Conservation (phyloP, 352 stramenopile species). For the Phytophthora pseudosyringae region DNA sequence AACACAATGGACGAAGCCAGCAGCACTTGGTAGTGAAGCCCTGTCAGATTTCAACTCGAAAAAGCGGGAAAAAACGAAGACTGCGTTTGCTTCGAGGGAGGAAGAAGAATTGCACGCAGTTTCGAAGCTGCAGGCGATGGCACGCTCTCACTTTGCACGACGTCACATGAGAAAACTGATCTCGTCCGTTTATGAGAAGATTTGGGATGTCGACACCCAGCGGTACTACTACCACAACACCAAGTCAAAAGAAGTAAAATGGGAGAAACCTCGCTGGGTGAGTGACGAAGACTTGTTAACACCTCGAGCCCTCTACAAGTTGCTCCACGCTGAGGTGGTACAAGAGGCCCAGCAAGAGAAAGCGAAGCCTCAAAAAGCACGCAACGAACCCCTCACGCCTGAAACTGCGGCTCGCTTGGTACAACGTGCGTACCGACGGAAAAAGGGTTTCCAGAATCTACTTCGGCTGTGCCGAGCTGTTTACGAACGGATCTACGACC, state of each 20-base stretch:
- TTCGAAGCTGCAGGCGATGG: slow-evolving; percentile 61
- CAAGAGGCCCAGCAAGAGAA: not conserved
- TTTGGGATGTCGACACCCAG: slow-evolving; percentile 57
- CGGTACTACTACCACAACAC: slow-evolving; percentile 88
- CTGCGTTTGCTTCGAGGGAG: slow-evolving; percentile 28
- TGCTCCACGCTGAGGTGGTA: slow-evolving; percentile 5
- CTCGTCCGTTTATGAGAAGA: slow-evolving; percentile 83
- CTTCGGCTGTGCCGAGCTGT: slow-evolving; percentile 52
- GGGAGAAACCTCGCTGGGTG: slow-evolving; percentile 71
- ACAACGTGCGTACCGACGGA: slow-evolving; percentile 58
- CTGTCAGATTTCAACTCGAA: slow-evolving; percentile 14
- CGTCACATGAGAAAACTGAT: slow-evolving; percentile 59
- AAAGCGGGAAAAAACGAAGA: slow-evolving; percentile 6
- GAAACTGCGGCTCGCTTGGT: slow-evolving; percentile 59
- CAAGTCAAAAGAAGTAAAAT: slow-evolving; percentile 68
- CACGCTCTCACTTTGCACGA: slow-evolving; percentile 55
- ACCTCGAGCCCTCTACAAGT: slow-evolving; percentile 45
- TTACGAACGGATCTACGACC: slow-evolving; percentile 78
- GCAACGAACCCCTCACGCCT: slow-evolving; percentile 29
- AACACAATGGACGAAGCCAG: slow-evolving; percentile 74
- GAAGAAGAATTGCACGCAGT: slow-evolving; percentile 43
- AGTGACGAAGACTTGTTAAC: slow-evolving; percentile 68
- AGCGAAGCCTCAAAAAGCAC: slow-evolving; percentile 3
- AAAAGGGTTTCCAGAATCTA: slow-evolving; percentile 53
- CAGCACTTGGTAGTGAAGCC: slow-evolving; percentile 41